Evolutionary conservation across 768 basidiomycete species (phyloP).

Genomic region (Termitomyces sp.): DNA sequence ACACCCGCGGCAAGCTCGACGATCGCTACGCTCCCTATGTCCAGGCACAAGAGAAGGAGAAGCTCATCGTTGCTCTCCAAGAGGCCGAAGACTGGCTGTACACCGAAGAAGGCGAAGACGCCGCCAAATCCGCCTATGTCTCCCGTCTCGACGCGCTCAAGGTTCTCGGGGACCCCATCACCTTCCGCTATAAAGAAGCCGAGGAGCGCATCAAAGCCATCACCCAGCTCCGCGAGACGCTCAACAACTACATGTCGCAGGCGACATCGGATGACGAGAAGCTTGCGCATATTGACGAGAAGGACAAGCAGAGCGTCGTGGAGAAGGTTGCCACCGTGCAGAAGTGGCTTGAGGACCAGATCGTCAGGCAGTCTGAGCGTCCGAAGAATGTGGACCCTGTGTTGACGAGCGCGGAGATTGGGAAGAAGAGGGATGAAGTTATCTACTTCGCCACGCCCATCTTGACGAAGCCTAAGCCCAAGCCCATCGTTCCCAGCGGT

Average conservation of each 20-base stretch:
- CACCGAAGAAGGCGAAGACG: slow-evolving; percentile 94
- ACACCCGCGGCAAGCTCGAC: slow-evolving; percentile 89
- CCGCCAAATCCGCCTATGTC: slow-evolving; percentile 93
- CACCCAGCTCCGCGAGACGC: slow-evolving; percentile 75
- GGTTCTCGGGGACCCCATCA: slow-evolving; percentile 81
- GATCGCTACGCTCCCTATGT: slow-evolving; percentile 79
- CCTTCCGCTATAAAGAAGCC: slow-evolving; percentile 73
- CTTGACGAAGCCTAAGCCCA: slow-evolving; percentile 89
- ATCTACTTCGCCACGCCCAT: slow-evolving; percentile 88
- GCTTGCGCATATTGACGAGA: slow-evolving; percentile 84
- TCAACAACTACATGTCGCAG: slow-evolving; percentile 81
- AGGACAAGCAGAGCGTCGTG: slow-evolving; percentile 79
- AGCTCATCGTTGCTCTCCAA: slow-evolving; percentile 61
- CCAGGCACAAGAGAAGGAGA: slow-evolving; percentile 69
- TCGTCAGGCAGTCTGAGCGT: slow-evolving; percentile 79
- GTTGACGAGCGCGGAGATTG: slow-evolving; percentile 74
- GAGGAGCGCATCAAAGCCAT: slow-evolving; percentile 77
- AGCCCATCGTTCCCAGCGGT: slow-evolving; percentile 60
- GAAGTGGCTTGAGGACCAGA: slow-evolving; percentile 96
- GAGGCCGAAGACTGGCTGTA: slow-evolving; percentile 97
- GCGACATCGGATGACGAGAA: slow-evolving; percentile 83
- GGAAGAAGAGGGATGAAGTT: slow-evolving; percentile 90
- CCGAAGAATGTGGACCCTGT: slow-evolving; percentile 87
- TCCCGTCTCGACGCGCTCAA: slow-evolving; percentile 78
- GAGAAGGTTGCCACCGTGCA: slow-evolving; percentile 87